These are phyloP conservation scores for Naegleria gruberi DNA, from an alignment of 208 protist species.

Conservation along the genomic window DNA sequence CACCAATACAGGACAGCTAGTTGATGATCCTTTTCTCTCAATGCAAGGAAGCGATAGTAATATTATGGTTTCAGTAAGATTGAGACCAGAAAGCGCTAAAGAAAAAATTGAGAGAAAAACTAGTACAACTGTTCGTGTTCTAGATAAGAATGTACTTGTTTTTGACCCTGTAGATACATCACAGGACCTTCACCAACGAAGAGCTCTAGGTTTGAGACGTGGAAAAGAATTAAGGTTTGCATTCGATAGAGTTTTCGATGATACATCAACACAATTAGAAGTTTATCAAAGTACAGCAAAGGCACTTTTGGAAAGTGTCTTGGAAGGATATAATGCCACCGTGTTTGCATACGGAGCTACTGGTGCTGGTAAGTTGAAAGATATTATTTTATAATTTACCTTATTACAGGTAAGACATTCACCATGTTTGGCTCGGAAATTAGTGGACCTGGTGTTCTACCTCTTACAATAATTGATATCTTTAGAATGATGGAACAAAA, in stretches of 20 bases:
- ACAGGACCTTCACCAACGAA: background rate
- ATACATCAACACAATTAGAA: constrained; percentile 6
- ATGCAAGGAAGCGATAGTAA: background rate
- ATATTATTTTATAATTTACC: too few species aligned
- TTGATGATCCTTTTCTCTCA: background rate
- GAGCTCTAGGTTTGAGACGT: background rate
- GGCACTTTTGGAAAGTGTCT: constrained; percentile 60
- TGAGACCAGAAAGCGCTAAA: background rate
- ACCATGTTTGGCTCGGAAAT: constrained; percentile 31
- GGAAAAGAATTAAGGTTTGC: constrained; percentile 36
- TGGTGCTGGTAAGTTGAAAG: constrained; percentile 76
- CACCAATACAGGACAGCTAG: background rate
- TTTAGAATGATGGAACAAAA: constrained; percentile 46
- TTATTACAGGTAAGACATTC: background rate
- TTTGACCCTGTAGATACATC: constrained; percentile 39
- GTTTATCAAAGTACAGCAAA: constrained; percentile 26
- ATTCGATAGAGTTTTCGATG: constrained; percentile 25
- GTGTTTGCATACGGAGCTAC: constrained; percentile 87
- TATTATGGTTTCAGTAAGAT: background rate
- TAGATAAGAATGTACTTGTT: constrained; percentile 50
- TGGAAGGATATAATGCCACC: constrained; percentile 84
- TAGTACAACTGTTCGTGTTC: constrained; percentile 28
- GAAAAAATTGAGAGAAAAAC: background rate
- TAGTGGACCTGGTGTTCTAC: constrained; percentile 18
- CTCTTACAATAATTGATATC: constrained; percentile 40